Evolutionary conservation across 192 early-diverging fungal genomes (phyloP).

Genomic region (Irineochytrium annulatum): DNA sequence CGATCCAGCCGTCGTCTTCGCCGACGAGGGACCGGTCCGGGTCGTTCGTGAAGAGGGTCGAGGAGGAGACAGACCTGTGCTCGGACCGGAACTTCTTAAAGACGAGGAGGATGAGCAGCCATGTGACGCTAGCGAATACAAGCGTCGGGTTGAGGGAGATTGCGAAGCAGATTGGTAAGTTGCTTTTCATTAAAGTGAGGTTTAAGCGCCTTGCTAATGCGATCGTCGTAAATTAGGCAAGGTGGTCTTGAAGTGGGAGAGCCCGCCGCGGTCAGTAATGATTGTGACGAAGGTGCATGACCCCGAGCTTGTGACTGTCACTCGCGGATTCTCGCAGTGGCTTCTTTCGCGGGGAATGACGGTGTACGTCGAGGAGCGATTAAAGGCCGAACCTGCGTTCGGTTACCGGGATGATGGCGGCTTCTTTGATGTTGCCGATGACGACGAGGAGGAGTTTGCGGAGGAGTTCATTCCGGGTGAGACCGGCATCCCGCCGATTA

Average conservation of each 20-base stretch:
- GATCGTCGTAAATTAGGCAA: conserved; percentile 23
- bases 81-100: background rate
- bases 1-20: background rate
- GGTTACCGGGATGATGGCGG: too few relatives aligned
- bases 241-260: conserved; percentile 41
- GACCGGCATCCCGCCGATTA: too few relatives aligned
- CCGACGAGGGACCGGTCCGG: background rate
- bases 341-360: conserved; percentile 34
- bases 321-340: conserved; percentile 37
- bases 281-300: conserved; percentile 48
- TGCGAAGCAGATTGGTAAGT: conserved; percentile 44
- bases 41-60: background rate
- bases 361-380: conserved; percentile 26
- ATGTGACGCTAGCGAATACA: conserved; percentile 42
- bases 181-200: conserved; percentile 7
- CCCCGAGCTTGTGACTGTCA: conserved; percentile 28
- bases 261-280: conserved; percentile 35
- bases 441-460: too few relatives aligned
- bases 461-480: too few relatives aligned
- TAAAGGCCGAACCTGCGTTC: background rate
- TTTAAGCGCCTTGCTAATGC: background rate
- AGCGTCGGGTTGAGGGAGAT: conserved; percentile 47
- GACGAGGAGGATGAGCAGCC: conserved; percentile 21
- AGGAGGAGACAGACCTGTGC: background rate
- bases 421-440: too few relatives aligned